phyloP scores from a whole-genome alignment of 129 eudicot genomes.

The Flaveria robusta region DNA sequence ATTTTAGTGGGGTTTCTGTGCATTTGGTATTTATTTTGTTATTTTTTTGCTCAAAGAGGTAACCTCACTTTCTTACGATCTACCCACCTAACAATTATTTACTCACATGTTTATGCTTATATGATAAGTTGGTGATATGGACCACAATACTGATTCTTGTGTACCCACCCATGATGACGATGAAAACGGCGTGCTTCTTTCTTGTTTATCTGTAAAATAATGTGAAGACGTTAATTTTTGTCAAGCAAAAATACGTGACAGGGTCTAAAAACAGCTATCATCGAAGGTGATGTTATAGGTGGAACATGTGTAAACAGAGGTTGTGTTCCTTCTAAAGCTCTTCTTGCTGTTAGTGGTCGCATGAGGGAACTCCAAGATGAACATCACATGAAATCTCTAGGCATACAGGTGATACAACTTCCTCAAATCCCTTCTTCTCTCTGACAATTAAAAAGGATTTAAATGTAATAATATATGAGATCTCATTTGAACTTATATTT shows the following conservation, averaged over 20 bases:
- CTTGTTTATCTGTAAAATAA: neutral
- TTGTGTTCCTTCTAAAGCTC: slow-evolving; percentile 96
- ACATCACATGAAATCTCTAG: slow-evolving; percentile 80
- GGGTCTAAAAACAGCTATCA: slow-evolving; percentile 94
- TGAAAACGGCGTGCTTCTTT: slow-evolving; percentile 11
- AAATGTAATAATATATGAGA: slow-evolving; percentile 2
- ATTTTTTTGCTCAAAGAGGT: slow-evolving; percentile 9
- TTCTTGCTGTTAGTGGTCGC: slow-evolving; percentile 91
- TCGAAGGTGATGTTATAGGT: slow-evolving; percentile 92
- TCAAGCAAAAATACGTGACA: slow-evolving; percentile 34
- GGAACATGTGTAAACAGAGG: slow-evolving; percentile 97
- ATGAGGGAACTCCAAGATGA: slow-evolving; percentile 93
- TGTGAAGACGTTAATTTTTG: slow-evolving; percentile 19
- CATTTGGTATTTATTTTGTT: slow-evolving; percentile 18
- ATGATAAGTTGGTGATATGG: neutral
- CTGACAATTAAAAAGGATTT: neutral
- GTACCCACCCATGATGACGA: neutral
- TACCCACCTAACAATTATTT: neutral
- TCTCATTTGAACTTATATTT: slow-evolving; percentile 17
- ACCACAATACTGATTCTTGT: neutral
- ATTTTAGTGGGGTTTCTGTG: neutral
- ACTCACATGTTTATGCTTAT: slow-evolving; percentile 6
- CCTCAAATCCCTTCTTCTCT: neutral
- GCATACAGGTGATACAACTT: slow-evolving; percentile 62
- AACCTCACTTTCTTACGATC: neutral